phyloP scores from a whole-genome alignment of 2,329 filamentous ascomycete genomes.

The Cladosporium cucumerinum region DNA sequence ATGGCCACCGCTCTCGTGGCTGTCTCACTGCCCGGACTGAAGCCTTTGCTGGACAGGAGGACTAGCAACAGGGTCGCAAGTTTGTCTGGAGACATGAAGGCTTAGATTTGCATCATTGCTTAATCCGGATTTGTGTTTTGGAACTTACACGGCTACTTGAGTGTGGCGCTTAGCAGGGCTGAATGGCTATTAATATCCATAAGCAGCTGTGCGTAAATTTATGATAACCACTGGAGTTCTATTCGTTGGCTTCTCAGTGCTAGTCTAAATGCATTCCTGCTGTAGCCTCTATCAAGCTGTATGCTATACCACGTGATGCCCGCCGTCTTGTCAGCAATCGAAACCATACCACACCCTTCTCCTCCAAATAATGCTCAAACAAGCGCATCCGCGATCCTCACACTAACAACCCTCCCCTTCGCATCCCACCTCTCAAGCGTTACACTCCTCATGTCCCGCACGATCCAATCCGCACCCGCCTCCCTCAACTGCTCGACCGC shows the following conservation, averaged over 20 bases:
- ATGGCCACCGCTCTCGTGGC: slow-evolving; percentile 18
- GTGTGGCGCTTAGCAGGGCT: background rate
- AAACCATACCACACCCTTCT: too few relatives aligned
- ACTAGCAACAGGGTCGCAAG: background rate
- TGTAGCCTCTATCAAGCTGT: background rate
- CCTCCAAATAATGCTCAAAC: slow-evolving; percentile 20
- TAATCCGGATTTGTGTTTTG: background rate
- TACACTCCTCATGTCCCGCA: slow-evolving; percentile 73
- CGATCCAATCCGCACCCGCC: slow-evolving; percentile 84
- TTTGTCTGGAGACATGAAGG: background rate
- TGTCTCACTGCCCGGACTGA: slow-evolving; percentile 18
- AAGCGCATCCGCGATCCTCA: slow-evolving; percentile 66
- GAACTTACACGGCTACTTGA: background rate
- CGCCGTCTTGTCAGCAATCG: too few relatives aligned
- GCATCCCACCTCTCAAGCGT: slow-evolving; percentile 55
- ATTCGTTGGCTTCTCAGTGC: background rate
- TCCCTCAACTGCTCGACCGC: slow-evolving; percentile 65
- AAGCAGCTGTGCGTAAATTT: background rate
- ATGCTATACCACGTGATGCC: too few relatives aligned
- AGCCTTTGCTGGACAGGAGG: slow-evolving; percentile 16
- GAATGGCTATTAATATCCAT: background rate
- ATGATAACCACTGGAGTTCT: background rate
- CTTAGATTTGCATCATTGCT: background rate
- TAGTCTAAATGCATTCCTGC: background rate
- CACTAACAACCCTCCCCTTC: slow-evolving; percentile 57